phyloP scores from a whole-genome alignment of 306 rosid species.

The Begonia fuchsioides region DNA sequence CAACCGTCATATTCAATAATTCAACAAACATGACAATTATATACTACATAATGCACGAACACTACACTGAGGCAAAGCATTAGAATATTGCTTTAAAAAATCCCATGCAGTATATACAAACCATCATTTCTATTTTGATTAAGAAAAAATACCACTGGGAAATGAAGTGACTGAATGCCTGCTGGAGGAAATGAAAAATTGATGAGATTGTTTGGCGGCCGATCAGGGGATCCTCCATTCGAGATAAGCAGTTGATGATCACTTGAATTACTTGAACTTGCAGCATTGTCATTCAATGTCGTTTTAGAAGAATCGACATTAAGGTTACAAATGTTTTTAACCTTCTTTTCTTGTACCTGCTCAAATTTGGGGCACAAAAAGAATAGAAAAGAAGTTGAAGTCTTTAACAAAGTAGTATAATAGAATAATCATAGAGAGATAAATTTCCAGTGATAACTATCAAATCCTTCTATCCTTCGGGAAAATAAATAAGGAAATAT shows the following conservation, averaged over 20 bases:
- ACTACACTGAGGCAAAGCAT: no score
- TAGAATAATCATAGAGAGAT: no score
- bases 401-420: not conserved
- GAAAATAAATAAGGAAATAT: no score
- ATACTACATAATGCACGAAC: not conserved
- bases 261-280: slow-evolving; percentile 15
- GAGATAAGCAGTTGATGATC: slow-evolving; percentile 21
- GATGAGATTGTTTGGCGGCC: slow-evolving; percentile 15
- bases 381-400: not conserved
- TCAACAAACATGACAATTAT: no score
- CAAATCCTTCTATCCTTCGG: no score
- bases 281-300: slow-evolving; percentile 27
- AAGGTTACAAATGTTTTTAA: slow-evolving; percentile 42
- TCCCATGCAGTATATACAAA: no score
- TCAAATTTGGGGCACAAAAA: slow-evolving; percentile 1
- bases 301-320: slow-evolving; percentile 32
- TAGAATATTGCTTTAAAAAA: not conserved
- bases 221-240: slow-evolving; percentile 42
- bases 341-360: no score
- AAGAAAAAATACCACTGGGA: slow-evolving; percentile 40
- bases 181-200: slow-evolving; percentile 24
- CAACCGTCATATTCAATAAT: no score
- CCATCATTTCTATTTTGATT: not conserved
- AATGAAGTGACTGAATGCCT: slow-evolving; percentile 33
- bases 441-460: no score